A percentile compares a stretch with the other conserved stretches of the same genome.
These are phyloP conservation scores for Eucalyptus globulus DNA, from an alignment of 345 rosid genomes.

Conservation along the genomic window DNA sequence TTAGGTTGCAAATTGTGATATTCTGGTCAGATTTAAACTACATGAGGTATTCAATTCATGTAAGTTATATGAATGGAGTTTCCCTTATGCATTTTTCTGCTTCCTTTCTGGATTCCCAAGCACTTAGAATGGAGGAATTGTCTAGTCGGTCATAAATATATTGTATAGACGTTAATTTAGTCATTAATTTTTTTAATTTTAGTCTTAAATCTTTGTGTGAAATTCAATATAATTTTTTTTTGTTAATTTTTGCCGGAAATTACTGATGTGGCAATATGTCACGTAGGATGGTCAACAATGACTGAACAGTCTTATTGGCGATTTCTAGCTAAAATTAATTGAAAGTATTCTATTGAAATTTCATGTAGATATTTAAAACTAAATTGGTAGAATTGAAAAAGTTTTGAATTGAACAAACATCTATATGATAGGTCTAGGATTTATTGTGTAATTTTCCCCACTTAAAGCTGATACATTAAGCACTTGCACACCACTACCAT, in stretches of 20 bases:
- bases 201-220: not conserved
- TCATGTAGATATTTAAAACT: not conserved
- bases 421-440: not conserved
- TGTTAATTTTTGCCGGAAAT: not conserved
- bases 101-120: not conserved
- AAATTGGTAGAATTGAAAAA: not conserved
- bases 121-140: not conserved
- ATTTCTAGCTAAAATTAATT: not conserved
- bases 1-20: not conserved
- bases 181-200: not conserved
- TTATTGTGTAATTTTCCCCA: not conserved
- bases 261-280: rapidly evolving
- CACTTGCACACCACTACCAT: not conserved
- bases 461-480: not conserved
- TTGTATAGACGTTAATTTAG: not conserved
- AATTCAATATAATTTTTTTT: rapidly evolving
- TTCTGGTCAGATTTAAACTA: not conserved
- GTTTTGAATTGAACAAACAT: not conserved
- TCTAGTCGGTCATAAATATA: not conserved
- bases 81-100: not conserved
- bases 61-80: not conserved
- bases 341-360: not conserved
- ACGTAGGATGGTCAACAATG: not conserved
- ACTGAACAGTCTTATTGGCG: rapidly evolving
- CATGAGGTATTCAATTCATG: not conserved